Base-by-base conservation (phyloP, 768 basidiomycete genomes). In the Lyophyllum shimeji region DNA sequence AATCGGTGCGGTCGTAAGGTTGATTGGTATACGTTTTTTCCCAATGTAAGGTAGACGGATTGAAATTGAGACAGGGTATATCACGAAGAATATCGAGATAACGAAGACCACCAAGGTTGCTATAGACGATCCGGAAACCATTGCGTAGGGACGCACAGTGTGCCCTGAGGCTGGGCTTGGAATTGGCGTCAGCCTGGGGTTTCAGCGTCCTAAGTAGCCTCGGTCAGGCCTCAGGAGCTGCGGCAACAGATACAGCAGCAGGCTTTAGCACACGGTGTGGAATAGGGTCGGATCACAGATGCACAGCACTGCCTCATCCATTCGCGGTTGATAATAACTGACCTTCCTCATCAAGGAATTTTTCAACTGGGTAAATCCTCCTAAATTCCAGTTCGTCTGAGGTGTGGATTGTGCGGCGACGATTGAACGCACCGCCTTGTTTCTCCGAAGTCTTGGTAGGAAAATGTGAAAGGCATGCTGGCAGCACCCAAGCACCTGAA, bases 1-100 rank as follows among this genome's bases (percentile, higher is more conserved):
- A 20, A 83, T 81, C 0, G 83, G 82, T 0, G 82, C 80, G 2
- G 81, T 82, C 1, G 77, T 80, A 39, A 84, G 75, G 63, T 82
- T 76, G 43, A 84, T 64, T 9, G 69, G 71, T 18, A 81, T 63
- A 25, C 63, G 68, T 55, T 61, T 71, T 31, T 56, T 62, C 1
- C 72, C 69, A 51, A 74, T 45, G 44, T 69, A 60, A 1, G 67
- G 72, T 2, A 74, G 60, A 5, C 61, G 68, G 0, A 76, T 63
- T 13, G 74, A 76, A 63, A 84, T 71, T 1, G 71, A 63, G 27
- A 80, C 65, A 1, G 81, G 78, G 18, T 64, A 67, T 42, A 84
- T 83, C 0, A 84, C 83, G 55, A 79, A 78, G 52, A 75, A 62
- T 39, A 81, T 83, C 4, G 82, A 83, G 25, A 80, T 34, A 48